Conservation (phyloP, 768 basidiomycete genomes). For the Wakefieldia striispora region DNA sequence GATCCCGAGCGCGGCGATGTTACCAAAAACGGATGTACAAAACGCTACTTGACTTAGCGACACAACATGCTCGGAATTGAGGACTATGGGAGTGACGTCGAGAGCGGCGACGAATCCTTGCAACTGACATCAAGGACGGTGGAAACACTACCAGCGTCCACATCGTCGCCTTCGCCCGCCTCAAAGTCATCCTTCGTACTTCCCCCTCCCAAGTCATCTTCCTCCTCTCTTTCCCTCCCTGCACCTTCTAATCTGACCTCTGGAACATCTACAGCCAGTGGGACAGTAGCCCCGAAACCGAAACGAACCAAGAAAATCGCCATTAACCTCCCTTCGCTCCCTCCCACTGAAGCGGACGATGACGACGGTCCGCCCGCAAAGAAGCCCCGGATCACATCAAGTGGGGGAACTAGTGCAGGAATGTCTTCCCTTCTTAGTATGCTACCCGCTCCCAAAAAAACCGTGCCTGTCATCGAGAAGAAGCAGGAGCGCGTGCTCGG, state of each 20-base stretch:
- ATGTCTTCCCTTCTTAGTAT: slow-evolving; percentile 65
- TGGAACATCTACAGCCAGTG: slow-evolving; percentile 1
- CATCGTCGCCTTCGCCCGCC: slow-evolving; percentile 23
- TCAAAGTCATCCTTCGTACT: slow-evolving; percentile 35
- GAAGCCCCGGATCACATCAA: slow-evolving; percentile 47
- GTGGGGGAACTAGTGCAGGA: slow-evolving; percentile 44
- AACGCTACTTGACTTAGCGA: too few species aligned
- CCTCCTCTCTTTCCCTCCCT: slow-evolving; percentile 30
- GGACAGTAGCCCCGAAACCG: slow-evolving; percentile 27
- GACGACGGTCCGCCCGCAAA: slow-evolving; percentile 57
- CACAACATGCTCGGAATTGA: slow-evolving; percentile 71
- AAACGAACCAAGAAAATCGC: slow-evolving; percentile 47
- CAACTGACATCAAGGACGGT: slow-evolving; percentile 2
- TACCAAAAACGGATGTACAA: too few species aligned
- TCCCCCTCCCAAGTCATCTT: slow-evolving; percentile 32
- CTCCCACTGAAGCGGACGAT: slow-evolving; percentile 40
- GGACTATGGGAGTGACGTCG: slow-evolving; percentile 72
- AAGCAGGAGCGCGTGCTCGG: slow-evolving; percentile 59
- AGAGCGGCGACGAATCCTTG: slow-evolving; percentile 48
- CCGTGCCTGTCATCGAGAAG: slow-evolving; percentile 35
- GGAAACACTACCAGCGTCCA: slow-evolving; percentile 1
- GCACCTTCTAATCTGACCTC: slow-evolving; percentile 15
- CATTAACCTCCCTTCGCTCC: slow-evolving; percentile 32
- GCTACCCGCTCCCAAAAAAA: slow-evolving; percentile 72
- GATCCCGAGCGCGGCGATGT: too few species aligned